Conservation (phyloP, 371 early-diverging fungal genomes). For the Mucor velutinosus region DNA sequence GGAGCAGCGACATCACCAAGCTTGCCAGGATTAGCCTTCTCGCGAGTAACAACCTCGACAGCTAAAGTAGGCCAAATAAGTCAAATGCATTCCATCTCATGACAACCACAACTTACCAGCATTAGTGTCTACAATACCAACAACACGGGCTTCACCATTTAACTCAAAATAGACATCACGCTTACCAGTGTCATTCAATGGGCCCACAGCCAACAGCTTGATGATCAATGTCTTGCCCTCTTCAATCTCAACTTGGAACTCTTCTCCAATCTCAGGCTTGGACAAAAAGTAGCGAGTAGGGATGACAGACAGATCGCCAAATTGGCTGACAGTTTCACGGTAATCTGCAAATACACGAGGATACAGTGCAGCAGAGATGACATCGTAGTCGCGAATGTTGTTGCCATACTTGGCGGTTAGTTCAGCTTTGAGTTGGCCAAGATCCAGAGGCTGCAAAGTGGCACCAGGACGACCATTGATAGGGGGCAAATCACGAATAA, state of each 20-base stretch:
- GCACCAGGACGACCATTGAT: conserved; percentile 91
- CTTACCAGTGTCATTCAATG: conserved; percentile 74
- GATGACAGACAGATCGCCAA: conserved; percentile 83
- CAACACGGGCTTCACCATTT: conserved; percentile 93
- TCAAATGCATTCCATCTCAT: not conserved
- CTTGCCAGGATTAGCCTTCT: conserved; percentile 75
- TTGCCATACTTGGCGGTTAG: conserved; percentile 80
- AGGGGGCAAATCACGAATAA: conserved; percentile 75
- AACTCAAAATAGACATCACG: conserved; percentile 95
- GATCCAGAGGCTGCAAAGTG: conserved; percentile 76
- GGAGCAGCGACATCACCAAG: conserved; percentile 92
- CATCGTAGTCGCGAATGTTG: conserved; percentile 82
- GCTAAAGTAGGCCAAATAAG: conserved; percentile 23
- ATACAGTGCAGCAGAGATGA: conserved; percentile 87
- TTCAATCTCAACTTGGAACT: conserved; percentile 84
- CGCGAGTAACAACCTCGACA: conserved; percentile 67
- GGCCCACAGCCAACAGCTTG: conserved; percentile 89
- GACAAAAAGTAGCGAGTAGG: conserved; percentile 91
- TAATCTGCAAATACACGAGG: conserved; percentile 95
- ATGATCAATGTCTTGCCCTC: conserved; percentile 90
- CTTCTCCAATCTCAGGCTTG: conserved; percentile 86
- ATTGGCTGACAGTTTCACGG: conserved; percentile 68
- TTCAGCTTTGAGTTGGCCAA: conserved; percentile 68
- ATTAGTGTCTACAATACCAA: conserved; percentile 67
- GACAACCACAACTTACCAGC: conserved; percentile 18